Evolutionary conservation across 2,329 filamentous ascomycete genomes (phyloP).

Genomic region (Trichoderma arundinaceum): DNA sequence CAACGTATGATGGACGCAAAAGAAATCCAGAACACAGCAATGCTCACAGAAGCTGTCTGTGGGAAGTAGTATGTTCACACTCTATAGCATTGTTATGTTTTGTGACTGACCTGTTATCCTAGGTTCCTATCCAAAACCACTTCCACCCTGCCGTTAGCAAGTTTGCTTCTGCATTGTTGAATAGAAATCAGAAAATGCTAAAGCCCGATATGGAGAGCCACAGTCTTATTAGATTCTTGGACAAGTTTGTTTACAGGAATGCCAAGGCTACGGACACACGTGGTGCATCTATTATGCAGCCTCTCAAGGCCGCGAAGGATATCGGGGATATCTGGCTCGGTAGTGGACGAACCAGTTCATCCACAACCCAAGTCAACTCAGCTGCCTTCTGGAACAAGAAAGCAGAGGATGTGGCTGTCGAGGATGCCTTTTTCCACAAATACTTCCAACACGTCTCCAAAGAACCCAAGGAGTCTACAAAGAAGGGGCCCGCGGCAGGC

Average conservation of each 20-base stretch:
- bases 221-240: slow-evolving; percentile 91
- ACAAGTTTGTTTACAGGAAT: slow-evolving; percentile 98
- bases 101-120: slow-evolving; percentile 33
- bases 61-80: slow-evolving; percentile 73
- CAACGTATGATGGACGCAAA: slow-evolving; percentile 83
- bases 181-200: slow-evolving; percentile 72
- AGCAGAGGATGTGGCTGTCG: slow-evolving; percentile 81
- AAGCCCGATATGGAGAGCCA: slow-evolving; percentile 92
- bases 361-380: slow-evolving; percentile 69
- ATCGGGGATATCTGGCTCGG: slow-evolving; percentile 63
- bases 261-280: slow-evolving; percentile 75
- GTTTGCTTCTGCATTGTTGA: slow-evolving; percentile 75
- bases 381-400: slow-evolving; percentile 92
- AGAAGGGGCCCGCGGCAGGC: slow-evolving; percentile 56
- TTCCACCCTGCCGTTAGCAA: slow-evolving; percentile 93
- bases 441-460: slow-evolving; percentile 85
- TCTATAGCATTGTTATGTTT: not conserved
- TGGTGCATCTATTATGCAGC: slow-evolving; percentile 96
- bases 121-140: slow-evolving; percentile 61
- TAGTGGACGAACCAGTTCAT: slow-evolving; percentile 52
- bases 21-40: slow-evolving; percentile 90
- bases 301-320: slow-evolving; percentile 63
- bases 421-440: slow-evolving; percentile 97
- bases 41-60: slow-evolving; percentile 90
- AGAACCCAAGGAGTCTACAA: slow-evolving; percentile 59